Base-by-base conservation (phyloP, 768 basidiomycete species). In the Hypsizygus marmoreus region DNA sequence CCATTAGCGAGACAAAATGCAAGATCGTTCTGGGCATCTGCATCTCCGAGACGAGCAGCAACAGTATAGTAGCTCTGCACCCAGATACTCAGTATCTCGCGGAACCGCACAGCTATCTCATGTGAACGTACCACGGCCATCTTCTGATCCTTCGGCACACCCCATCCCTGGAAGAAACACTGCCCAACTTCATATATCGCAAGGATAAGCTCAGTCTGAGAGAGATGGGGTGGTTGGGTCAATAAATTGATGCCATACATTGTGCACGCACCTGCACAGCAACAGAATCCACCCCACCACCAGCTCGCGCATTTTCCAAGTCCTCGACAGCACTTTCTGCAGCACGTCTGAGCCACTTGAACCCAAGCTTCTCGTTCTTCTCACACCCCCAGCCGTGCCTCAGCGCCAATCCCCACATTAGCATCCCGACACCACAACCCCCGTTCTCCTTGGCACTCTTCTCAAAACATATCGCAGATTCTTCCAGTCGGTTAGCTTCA, bases 151-250 rank as follows among this genome's bases (percentile, higher is more conserved):
- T 91, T 90, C 22, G 68, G 60, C 10, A 91, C 84, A 6, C 93
- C 93, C 91, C 92, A 95, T 1, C 92, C 93, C 40, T 91, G 89
- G 61, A 88, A 89, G 67, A 93, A 95, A 61, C 90, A 92, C 64
- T 91, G 89, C 1, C 90, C 93, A 4, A 95, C 90, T 67, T 95
- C 93, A 59, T 93, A 91, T 35, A 95, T 88, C 0, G 93, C 91
- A 16, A 95, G 73, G 14, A 93, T 84, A 11, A 95, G 77, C 64
- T 95, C 92, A 17, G 75, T 80, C 82, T 91, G 51, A 37, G 32
- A 32, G 17, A 36, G 1, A 13, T 43, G 9, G 38, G 37, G 25
- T 12, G 49, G 45, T 26, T 29, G 45, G 39, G 32, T 50, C 36
- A 29, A 31, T 40, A 33, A 22, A 17, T 9, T 6, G 9, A 28